A percentile compares a stretch with the other conserved stretches of the same genome.
Evolutionary conservation across 1,284 basidiomycete genomes (phyloP).

Genomic region (Termitomyces sp.): DNA sequence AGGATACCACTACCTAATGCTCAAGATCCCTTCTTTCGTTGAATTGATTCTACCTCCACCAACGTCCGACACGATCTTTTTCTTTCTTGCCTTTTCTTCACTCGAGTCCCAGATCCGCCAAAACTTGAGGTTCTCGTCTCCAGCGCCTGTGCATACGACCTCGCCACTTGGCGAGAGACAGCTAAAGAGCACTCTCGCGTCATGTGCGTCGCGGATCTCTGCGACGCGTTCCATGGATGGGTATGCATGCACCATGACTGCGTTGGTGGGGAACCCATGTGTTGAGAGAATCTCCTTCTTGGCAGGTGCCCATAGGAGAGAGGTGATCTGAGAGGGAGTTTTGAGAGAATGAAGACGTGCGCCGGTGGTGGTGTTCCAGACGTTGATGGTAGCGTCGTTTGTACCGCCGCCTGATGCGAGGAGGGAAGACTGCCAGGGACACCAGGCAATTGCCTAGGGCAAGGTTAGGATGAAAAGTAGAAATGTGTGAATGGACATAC

Average conservation of each 20-base stretch:
- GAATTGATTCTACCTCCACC: constrained; percentile 33
- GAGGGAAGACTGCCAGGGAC: constrained; percentile 91
- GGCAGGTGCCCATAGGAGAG: constrained; percentile 85
- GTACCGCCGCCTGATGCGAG: constrained; percentile 95
- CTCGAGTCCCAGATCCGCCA: constrained; percentile 75
- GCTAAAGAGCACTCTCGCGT: constrained; percentile 82
- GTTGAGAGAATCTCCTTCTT: constrained; percentile 90
- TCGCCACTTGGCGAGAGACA: constrained; percentile 86
- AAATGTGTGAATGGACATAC: constrained; percentile 29
- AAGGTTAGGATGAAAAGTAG: not conserved
- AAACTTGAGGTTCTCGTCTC: constrained; percentile 93
- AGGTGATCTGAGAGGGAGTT: constrained; percentile 90
- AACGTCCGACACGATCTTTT: constrained; percentile 30
- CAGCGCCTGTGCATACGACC: constrained; percentile 84
- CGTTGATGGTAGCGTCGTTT: constrained; percentile 89
- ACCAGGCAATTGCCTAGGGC: constrained; percentile 87
- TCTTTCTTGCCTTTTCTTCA: constrained; percentile 49
- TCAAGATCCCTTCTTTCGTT: constrained; percentile 35
- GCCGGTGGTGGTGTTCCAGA: constrained; percentile 90
- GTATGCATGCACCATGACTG: constrained; percentile 64
- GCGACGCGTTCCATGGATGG: constrained; percentile 72
- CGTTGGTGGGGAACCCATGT: constrained; percentile 86
- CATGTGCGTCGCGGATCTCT: constrained; percentile 90
- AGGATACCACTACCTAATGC: constrained; percentile 30
- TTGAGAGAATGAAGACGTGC: constrained; percentile 80